Percentiles rank a stretch among this genome's conserved stretches.
These are phyloP conservation scores for Wickerhamiella azymoides DNA, from an alignment of 805 yeast species.

Conservation along the genomic window DNA sequence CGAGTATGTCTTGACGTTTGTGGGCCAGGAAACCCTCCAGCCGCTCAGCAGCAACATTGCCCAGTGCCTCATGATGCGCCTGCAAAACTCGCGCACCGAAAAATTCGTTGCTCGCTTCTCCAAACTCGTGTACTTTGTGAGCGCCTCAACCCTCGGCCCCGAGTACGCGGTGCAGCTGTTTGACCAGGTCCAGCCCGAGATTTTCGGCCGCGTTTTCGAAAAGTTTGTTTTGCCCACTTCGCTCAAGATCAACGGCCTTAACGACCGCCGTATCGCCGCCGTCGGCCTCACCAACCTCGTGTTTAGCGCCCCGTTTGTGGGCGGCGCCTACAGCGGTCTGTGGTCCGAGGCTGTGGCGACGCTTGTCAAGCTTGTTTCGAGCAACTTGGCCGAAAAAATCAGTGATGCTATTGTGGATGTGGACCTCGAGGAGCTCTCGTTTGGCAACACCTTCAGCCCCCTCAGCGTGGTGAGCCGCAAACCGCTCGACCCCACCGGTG, in stretches of 20 bases:
- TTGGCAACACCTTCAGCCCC: constrained; percentile 76
- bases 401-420: constrained; percentile 27
- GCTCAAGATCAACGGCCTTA: constrained; percentile 27
- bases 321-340: constrained; percentile 32
- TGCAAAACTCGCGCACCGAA: constrained; percentile 72
- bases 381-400: constrained; percentile 27
- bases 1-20: constrained; percentile 46
- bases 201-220: constrained; percentile 25
- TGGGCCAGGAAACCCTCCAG: constrained; percentile 38
- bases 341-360: constrained; percentile 33
- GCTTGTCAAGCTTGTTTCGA: constrained; percentile 32
- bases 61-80: constrained; percentile 58
- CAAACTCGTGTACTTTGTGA: constrained; percentile 42
- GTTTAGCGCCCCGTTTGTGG: constrained; percentile 26
- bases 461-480: constrained; percentile 47
- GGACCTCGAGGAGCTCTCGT: constrained; percentile 60
- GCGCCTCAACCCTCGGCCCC: constrained; percentile 33
- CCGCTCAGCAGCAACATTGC: constrained; percentile 60
- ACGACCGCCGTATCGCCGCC: constrained; percentile 34
- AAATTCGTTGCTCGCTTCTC: constrained; percentile 61
- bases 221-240: constrained; percentile 25
- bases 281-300: constrained; percentile 37
- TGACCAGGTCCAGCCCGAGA: constrained; percentile 26
- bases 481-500: constrained; percentile 42
- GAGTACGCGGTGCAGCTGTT: constrained; percentile 43